Evolutionary conservation across 148 eudicot genomes (phyloP), one percentile per base, ranked within the genome.

Genomic region (Euryodendron excelsum): DNA sequence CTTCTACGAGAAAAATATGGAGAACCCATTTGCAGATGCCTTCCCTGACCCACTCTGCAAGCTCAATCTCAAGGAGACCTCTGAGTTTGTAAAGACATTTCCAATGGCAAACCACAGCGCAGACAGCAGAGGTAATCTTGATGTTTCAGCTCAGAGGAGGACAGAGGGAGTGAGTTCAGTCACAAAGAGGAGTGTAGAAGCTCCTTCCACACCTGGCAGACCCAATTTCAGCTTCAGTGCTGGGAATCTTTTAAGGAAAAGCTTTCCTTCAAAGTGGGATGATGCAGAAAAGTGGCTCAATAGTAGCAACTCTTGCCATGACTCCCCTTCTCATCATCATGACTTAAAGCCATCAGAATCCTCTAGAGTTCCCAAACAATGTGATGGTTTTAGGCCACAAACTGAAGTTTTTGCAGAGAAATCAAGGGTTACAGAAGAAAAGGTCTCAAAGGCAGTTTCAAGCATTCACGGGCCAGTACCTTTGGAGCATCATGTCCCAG

Each of bases 211-310:
- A 18, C 94, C 94, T 25, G 94, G 94, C 47, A 86, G 98, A 69
- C 98, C 97, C 13, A 72, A 89, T 60, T 94, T 92, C 78, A 87
- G 89, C 78, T 94, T 91, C 80, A 94, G 93, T 80, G 79, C 68
- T 65, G 81, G 80, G 5, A 80, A 74, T 76, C 65, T 80, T 28
- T 14, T 89, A n/a, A 91, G 92, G 63, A 94, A 86, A 41, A 80
- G 78, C 79, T 82, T 90, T 20, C 96, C 98, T 74, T 94, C 98
- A 25, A 94, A 91, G 64, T 94, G 98, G 98, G 96, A 94, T 78
- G 96, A 94, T 84, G 98, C 98, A 17, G 91, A 89, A 47, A 93
- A 91, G 83, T 94, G 98, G 98, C 87, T 92, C 17, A 80, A 78
- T 47, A 69, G 79, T 64, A 74, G 85, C 28, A 78, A 73, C 66